These are phyloP conservation scores for Candida koratica DNA, from an alignment of 805 yeast species.

Conservation along the genomic window DNA sequence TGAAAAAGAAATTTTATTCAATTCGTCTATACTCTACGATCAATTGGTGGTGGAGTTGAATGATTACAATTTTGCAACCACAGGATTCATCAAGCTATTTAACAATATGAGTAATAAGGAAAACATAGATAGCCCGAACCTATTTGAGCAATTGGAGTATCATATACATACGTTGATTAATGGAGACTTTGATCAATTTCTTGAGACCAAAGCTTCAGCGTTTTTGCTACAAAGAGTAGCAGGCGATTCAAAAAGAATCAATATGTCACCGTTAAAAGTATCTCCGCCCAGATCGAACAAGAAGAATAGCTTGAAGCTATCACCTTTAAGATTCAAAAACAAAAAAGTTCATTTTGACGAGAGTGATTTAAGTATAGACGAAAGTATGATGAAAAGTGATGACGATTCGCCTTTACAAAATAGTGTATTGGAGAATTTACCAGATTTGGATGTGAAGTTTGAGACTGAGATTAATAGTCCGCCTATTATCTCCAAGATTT, in stretches of 20 bases:
- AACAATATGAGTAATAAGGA: slow-evolving; percentile 7
- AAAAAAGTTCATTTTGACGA: slow-evolving; percentile 49
- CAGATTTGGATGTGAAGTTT: slow-evolving; percentile 23
- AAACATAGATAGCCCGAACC: background rate
- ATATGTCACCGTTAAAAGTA: slow-evolving; percentile 17
- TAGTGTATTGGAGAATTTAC: slow-evolving; percentile 20
- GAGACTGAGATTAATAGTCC: slow-evolving; percentile 32
- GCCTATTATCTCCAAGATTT: slow-evolving; percentile 11
- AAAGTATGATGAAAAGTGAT: slow-evolving; percentile 20
- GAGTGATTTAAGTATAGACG: slow-evolving; percentile 29
- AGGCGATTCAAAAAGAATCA: slow-evolving; percentile 12
- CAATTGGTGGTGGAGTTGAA: slow-evolving; percentile 31
- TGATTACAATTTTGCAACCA: slow-evolving; percentile 4
- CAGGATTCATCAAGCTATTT: slow-evolving; percentile 4
- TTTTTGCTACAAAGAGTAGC: slow-evolving; percentile 25
- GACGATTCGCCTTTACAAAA: slow-evolving; percentile 29
- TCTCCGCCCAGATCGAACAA: slow-evolving; percentile 26
- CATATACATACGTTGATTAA: slow-evolving; percentile 21
- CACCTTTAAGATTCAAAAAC: slow-evolving; percentile 12
- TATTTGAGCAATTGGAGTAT: background rate
- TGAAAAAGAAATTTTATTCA: slow-evolving; percentile 52
- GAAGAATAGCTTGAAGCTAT: slow-evolving; percentile 14
- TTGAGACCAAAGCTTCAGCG: slow-evolving; percentile 27
- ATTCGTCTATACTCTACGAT: slow-evolving; percentile 55
- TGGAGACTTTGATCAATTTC: slow-evolving; percentile 34